phyloP scores from a whole-genome alignment of 169 alveolate genomes.

The Cardiosporidium cionae region DNA sequence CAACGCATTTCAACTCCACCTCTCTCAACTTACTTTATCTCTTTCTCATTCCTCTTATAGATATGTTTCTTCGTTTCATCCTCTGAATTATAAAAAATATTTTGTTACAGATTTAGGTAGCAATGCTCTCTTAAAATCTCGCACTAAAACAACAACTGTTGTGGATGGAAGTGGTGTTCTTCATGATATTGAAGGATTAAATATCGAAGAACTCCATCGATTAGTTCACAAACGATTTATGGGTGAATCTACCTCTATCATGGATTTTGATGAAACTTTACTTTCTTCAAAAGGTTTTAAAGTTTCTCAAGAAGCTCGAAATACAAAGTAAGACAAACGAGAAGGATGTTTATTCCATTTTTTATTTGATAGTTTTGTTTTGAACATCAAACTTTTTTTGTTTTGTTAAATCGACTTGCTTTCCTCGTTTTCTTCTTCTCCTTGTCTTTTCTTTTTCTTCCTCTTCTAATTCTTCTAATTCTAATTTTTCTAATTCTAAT shows the following conservation, averaged over 20 bases:
- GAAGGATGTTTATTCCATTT: neutral
- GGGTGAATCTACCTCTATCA: slow-evolving; percentile 31
- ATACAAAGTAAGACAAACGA: neutral
- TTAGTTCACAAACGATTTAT: slow-evolving; percentile 3
- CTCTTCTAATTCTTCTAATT: too few species aligned
- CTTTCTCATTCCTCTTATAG: too few species aligned
- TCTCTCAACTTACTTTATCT: too few species aligned
- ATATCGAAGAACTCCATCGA: slow-evolving; percentile 1
- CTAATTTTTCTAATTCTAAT: too few species aligned
- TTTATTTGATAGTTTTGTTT: too few species aligned
- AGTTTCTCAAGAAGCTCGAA: slow-evolving; percentile 13
- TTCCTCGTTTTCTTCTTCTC: neutral
- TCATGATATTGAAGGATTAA: slow-evolving; percentile 64
- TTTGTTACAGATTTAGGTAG: slow-evolving; percentile 78
- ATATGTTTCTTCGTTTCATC: too few species aligned
- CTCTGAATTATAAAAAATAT: too few species aligned
- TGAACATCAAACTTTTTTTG: too few species aligned
- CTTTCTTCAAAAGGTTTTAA: slow-evolving; percentile 52
- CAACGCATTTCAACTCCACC: too few species aligned
- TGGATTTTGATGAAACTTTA: slow-evolving; percentile 44
- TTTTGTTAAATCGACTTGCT: too few species aligned
- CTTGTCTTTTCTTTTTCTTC: too few species aligned
- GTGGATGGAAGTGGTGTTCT: slow-evolving; percentile 75
- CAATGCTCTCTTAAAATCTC: slow-evolving; percentile 62
- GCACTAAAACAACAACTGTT: slow-evolving; percentile 61